These are phyloP conservation scores for Digitaria exilis DNA, from an alignment of 202 grass and related monocot species.

Conservation along the genomic window DNA sequence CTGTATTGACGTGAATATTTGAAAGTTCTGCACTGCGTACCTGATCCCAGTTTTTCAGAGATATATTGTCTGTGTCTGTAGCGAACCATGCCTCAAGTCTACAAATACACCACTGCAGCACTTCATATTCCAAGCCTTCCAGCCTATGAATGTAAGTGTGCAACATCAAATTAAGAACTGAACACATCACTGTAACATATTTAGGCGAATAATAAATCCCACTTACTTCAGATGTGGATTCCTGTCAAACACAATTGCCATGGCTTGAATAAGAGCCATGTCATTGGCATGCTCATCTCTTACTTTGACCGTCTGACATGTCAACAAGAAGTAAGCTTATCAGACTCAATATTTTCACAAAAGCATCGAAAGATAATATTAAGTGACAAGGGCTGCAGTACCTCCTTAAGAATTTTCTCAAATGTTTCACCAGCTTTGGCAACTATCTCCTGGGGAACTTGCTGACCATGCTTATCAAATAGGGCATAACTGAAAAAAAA, in stretches of 20 bases:
- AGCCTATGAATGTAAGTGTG: slow-evolving; percentile 54
- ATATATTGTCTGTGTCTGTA: slow-evolving; percentile 82
- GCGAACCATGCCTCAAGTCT: slow-evolving; percentile 98
- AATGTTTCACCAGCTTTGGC: slow-evolving; percentile 88
- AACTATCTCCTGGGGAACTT: slow-evolving; percentile 83
- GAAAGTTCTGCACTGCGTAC: slow-evolving; percentile 40
- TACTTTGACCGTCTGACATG: slow-evolving; percentile 78
- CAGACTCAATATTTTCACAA: neutral
- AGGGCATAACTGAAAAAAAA: slow-evolving; percentile 84
- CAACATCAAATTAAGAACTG: slow-evolving; percentile 15
- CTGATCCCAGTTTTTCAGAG: slow-evolving; percentile 97
- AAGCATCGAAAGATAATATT: slow-evolving; percentile 23
- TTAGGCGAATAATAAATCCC: neutral
- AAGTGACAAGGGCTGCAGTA: slow-evolving; percentile 35
- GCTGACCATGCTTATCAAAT: slow-evolving; percentile 81
- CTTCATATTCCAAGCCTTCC: slow-evolving; percentile 81
- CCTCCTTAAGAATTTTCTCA: slow-evolving; percentile 94
- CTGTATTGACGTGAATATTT: neutral
- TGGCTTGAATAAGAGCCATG: slow-evolving; percentile 88
- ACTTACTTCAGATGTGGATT: slow-evolving; percentile 79
- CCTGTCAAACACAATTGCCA: slow-evolving; percentile 81
- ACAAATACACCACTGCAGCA: slow-evolving; percentile 97
- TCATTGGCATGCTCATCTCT: slow-evolving; percentile 82
- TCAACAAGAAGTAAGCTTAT: slow-evolving; percentile 36
- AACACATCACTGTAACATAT: neutral